Evolutionary conservation across 192 early-diverging fungal genomes (phyloP).

Genomic region (Backusella tuberculispora): DNA sequence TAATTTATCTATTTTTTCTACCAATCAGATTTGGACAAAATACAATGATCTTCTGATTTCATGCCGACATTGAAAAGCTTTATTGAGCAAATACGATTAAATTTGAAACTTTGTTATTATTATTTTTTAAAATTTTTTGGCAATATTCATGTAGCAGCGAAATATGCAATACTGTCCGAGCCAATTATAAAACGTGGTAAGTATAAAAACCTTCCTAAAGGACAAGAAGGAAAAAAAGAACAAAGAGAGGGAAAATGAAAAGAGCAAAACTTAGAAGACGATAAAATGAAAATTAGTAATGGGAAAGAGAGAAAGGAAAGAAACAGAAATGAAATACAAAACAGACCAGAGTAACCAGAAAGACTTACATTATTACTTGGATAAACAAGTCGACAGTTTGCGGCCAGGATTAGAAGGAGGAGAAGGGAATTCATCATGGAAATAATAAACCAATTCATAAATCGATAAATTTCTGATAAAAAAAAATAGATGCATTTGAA

Average conservation of each 20-base stretch:
- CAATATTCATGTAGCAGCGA: background rate
- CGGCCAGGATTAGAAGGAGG: too few relatives aligned
- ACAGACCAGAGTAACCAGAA: background rate
- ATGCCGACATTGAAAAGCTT: background rate
- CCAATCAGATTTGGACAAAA: background rate
- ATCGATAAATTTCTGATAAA: too few relatives aligned
- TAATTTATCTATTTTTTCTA: background rate
- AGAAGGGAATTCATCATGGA: too few relatives aligned
- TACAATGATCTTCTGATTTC: background rate
- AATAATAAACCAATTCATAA: too few relatives aligned
- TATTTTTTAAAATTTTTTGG: background rate
- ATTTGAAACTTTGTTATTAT: too few relatives aligned
- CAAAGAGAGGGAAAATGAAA: constrained; percentile 17
- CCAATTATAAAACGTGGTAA: constrained; percentile 45
- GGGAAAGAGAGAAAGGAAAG: constrained; percentile 15
- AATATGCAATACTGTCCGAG: constrained; percentile 42
- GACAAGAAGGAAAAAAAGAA: constrained; percentile 37
- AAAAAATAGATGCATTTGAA: too few relatives aligned
- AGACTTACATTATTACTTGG: too few relatives aligned
- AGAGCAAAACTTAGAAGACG: too few relatives aligned
- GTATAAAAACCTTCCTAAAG: too few relatives aligned
- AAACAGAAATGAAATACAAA: constrained; percentile 12
- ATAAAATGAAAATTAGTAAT: constrained; percentile 17
- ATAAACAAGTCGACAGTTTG: too few relatives aligned
- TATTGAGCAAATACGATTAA: too few relatives aligned